Percentiles rank a stretch among this genome's conserved stretches.
These are phyloP conservation scores for Orbilia quercus DNA, from an alignment of 2,329 filamentous ascomycete genomes.

Conservation along the genomic window DNA sequence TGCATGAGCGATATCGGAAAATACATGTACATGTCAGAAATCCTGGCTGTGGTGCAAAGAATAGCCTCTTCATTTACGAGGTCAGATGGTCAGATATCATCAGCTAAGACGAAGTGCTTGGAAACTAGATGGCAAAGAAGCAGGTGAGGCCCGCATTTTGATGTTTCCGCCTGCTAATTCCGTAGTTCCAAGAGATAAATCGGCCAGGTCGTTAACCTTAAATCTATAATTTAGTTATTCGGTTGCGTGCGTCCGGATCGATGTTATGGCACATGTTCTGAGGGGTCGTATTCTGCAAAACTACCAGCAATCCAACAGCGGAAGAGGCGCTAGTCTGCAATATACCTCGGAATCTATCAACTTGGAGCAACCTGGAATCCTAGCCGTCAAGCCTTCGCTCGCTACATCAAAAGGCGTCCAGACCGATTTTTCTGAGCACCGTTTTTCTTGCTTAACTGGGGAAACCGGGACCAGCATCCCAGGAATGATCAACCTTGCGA, in stretches of 20 bases:
- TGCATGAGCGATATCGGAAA: conserved; percentile 31
- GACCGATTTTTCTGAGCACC: conserved; percentile 49
- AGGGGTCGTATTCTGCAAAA: background rate
- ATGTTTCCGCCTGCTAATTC: conserved; percentile 48
- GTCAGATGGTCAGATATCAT: conserved; percentile 54
- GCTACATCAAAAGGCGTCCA: conserved; percentile 15
- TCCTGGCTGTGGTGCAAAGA: conserved; percentile 22
- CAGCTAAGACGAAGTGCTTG: conserved; percentile 41
- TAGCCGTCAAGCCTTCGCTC: conserved; percentile 29
- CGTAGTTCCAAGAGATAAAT: conserved; percentile 41
- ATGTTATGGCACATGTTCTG: conserved; percentile 49
- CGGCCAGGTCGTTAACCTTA: conserved; percentile 46
- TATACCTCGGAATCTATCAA: conserved; percentile 48
- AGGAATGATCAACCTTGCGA: conserved; percentile 46
- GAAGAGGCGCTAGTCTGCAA: conserved; percentile 29
- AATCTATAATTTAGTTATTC: too few species aligned
- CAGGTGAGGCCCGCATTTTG: conserved; percentile 29
- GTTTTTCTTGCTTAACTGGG: conserved; percentile 51
- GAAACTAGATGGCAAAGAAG: conserved; percentile 43
- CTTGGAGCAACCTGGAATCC: conserved; percentile 43
- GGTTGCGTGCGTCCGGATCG: conserved; percentile 30
- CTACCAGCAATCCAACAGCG: conserved; percentile 8
- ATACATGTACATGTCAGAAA: conserved; percentile 7
- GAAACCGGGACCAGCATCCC: conserved; percentile 50
- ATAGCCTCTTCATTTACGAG: conserved; percentile 21